A percentile compares a stretch with the other conserved stretches of the same genome.
phyloP scores from a whole-genome alignment of 2,329 filamentous ascomycete species.

The Diatrype stigma region DNA sequence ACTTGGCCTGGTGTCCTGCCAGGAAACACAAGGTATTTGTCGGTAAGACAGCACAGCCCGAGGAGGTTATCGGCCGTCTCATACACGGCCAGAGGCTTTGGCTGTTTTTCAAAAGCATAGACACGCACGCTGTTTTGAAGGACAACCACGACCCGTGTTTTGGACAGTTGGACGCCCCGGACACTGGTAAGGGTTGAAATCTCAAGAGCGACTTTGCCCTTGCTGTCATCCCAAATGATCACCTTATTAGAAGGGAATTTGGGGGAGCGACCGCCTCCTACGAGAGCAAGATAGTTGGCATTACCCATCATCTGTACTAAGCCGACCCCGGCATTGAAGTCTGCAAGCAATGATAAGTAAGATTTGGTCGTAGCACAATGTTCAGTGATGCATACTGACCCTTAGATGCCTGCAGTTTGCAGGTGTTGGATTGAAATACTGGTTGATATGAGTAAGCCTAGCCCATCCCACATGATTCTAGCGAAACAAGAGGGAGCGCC shows the following conservation, averaged over 20 bases:
- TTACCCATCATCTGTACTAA: conserved; percentile 82
- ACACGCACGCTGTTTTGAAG: conserved; percentile 78
- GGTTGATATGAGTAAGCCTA: conserved; percentile 22
- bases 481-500: conserved; percentile 24
- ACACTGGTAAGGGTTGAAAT: conserved; percentile 80
- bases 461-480: background rate
- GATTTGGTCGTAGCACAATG: background rate
- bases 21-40: conserved; percentile 74
- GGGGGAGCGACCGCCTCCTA: conserved; percentile 80
- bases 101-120: conserved; percentile 72
- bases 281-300: conserved; percentile 81
- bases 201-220: conserved; percentile 66
- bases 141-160: conserved; percentile 73
- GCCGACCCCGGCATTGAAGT: conserved; percentile 75
- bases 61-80: conserved; percentile 82
- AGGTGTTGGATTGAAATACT: conserved; percentile 73
- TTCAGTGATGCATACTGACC: conserved; percentile 26
- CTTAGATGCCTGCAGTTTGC: conserved; percentile 58
- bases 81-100: conserved; percentile 67
- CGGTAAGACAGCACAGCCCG: conserved; percentile 74
- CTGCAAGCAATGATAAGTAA: conserved; percentile 14
- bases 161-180: conserved; percentile 72
- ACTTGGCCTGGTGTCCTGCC: conserved; percentile 86
- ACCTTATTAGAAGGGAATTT: conserved; percentile 89
- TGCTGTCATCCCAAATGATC: conserved; percentile 88